Conservation (phyloP, 495 filamentous ascomycete species). For the Hypoxylon fragiforme region DNA sequence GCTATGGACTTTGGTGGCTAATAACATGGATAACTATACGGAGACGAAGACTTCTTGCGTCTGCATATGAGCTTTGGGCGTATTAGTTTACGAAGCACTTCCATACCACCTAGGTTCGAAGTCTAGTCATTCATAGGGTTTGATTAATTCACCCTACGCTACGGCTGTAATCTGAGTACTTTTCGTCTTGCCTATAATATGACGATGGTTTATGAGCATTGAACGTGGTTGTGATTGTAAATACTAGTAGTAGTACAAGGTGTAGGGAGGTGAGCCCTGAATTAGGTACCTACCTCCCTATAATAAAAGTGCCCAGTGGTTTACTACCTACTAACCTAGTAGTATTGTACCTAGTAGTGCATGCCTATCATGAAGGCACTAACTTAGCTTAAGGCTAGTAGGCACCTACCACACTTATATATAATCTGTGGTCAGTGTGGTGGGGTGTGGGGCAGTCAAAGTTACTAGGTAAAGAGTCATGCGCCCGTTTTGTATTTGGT, state of each 20-base stretch:
- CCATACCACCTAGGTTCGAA: not conserved
- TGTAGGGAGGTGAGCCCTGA: too few relatives aligned
- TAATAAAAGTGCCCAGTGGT: too few relatives aligned
- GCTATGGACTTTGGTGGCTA: conserved; percentile 1
- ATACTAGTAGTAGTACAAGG: not conserved
- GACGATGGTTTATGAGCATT: too few relatives aligned
- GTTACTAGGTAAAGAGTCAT: not conserved
- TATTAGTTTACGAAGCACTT: not conserved
- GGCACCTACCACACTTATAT: not conserved
- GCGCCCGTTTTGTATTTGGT: too few relatives aligned
- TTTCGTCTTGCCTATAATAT: not conserved
- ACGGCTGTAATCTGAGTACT: conserved; percentile 5
- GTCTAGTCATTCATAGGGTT: not conserved
- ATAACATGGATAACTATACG: conserved; percentile 16
- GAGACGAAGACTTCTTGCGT: not conserved
- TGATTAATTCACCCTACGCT: not conserved
- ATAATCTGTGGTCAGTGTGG: too few relatives aligned
- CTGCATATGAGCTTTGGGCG: not conserved
- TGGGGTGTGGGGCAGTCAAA: too few relatives aligned
- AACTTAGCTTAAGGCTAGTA: not conserved
- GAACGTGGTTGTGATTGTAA: not conserved
- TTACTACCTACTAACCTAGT: too few relatives aligned
- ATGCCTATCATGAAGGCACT: too few relatives aligned
- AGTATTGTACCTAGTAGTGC: not conserved
- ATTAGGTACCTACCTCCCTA: too few relatives aligned